A percentile compares a stretch with the other conserved stretches of the same genome.
phyloP scores from a whole-genome alignment of 768 basidiomycete species.

The Tremella yokohamensis region DNA sequence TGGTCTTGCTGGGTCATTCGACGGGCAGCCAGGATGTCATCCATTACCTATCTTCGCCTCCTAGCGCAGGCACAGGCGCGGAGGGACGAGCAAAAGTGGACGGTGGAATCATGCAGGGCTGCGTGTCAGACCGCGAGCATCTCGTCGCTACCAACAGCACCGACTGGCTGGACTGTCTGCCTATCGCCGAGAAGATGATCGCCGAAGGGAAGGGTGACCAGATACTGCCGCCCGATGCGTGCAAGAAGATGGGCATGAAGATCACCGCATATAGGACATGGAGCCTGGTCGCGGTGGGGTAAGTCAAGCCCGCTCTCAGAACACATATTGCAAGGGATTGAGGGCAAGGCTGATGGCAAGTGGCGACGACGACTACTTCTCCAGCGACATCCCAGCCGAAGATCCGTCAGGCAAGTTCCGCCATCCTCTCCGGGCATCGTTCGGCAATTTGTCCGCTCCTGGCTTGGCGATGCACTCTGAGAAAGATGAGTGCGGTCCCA shows the following conservation, averaged over 20 bases:
- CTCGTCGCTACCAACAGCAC: conserved; percentile 1
- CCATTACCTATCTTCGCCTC: conserved; percentile 35
- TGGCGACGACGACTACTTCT: conserved; percentile 51
- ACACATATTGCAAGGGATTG: not conserved
- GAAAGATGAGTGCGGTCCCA: conserved; percentile 29
- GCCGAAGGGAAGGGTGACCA: conserved; percentile 36
- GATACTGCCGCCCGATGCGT: conserved; percentile 26
- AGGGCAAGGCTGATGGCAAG: conserved; percentile 15
- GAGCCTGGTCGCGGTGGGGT: conserved; percentile 41
- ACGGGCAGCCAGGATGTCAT: conserved; percentile 49
- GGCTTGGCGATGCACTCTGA: conserved; percentile 38
- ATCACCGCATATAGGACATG: conserved; percentile 39
- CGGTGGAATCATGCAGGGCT: conserved; percentile 50
- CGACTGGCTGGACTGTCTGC: not conserved
- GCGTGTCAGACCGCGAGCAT: conserved; percentile 45
- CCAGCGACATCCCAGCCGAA: conserved; percentile 38
- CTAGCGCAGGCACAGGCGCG: not conserved
- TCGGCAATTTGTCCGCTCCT: conserved; percentile 39
- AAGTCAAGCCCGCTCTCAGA: conserved; percentile 12
- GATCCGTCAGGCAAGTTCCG: conserved; percentile 11
- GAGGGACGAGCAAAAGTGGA: conserved; percentile 17
- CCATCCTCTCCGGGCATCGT: conserved; percentile 45
- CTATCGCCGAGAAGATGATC: conserved; percentile 27
- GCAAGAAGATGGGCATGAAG: conserved; percentile 18
- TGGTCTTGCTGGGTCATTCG: conserved; percentile 48